Evolutionary conservation across 345 rosid species (phyloP), one percentile per base, ranked within the genome.

Genomic region (Bruguiera parviflora): DNA sequence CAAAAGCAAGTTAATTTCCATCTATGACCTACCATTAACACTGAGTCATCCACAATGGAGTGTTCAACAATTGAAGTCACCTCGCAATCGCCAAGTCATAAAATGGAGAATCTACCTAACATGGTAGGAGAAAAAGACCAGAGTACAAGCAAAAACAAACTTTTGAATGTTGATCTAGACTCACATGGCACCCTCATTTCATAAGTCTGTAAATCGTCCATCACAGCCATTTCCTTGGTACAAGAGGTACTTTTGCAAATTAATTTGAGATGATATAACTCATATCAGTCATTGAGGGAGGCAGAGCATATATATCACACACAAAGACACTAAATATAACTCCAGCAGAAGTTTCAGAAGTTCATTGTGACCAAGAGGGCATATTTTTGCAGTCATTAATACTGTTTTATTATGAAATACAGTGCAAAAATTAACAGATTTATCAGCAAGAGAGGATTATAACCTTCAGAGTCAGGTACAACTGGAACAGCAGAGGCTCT

Each of bases 401-500:
- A 56, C 56, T 62, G 66, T 61, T 61, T 58, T 57, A 77, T 59
- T 63, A 70, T 29, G 73, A 49, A 56, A 58, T 52, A 46, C 55
- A 22, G 27, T 15, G 67, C 31, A 13, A 22, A 78, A 58, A 16
- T 32, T 47, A 47, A 35, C 29, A 31, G 46, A 52, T 58, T 57
- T 10, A 15, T 19, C 8, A 46, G 51, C 9, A 6, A 28, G 52
- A 49, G 20, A n/a, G 49, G 11, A 65, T 39, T 43, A 62, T 63
- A 66, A 94, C 99, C 99, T 92, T 85, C 92, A 78, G 96, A 87
- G 78, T 95, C 96, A 76, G 96, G 75, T 75, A 92, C 75, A 64
- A 95, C 85, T 58, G 99, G 99, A 77, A 92, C 91, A 33, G 96
- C 99, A 73, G 90, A 86, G 39, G 96, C 83, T 76, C 71, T 84